A percentile compares a stretch with the other conserved stretches of the same genome.
Conservation (phyloP, 148 eudicot genomes). For the Silene uniflora region DNA sequence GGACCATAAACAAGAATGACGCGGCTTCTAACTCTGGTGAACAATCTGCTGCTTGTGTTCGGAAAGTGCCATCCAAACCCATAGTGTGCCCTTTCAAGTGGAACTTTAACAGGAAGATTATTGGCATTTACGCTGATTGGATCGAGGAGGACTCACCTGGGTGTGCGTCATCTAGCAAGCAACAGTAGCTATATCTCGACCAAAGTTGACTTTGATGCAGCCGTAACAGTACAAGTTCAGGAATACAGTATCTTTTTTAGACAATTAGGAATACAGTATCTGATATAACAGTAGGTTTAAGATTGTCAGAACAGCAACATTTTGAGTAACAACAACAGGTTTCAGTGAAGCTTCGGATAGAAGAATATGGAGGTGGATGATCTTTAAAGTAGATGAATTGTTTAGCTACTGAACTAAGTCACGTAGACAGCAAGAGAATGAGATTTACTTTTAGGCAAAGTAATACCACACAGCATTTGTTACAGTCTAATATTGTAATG, state of each 20-base stretch:
- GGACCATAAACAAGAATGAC: neutral
- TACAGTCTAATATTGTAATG: neutral
- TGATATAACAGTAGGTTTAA: neutral
- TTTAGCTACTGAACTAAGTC: constrained; percentile 16
- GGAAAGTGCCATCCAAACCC: neutral
- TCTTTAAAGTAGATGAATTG: constrained; percentile 7
- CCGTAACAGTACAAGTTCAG: neutral
- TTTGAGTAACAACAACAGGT: constrained; percentile 1
- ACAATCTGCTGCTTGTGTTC: constrained; percentile 4
- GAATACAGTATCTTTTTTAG: neutral
- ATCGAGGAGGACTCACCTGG: constrained; percentile 15
- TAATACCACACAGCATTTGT: neutral
- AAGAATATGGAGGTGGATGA: neutral
- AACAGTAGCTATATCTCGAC: neutral
- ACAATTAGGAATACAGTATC: neutral
- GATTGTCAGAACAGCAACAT: neutral
- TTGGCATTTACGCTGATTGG: constrained; percentile 33
- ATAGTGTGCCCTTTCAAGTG: constrained; percentile 10
- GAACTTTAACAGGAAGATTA: constrained; percentile 6
- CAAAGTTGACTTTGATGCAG: neutral
- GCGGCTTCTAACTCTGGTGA: neutral
- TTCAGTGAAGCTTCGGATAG: constrained; percentile 9
- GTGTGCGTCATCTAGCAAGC: neutral
- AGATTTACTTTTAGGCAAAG: neutral
- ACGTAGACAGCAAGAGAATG: neutral